Conservation (phyloP, 1,284 basidiomycete species). For the Cutaneotrichosporon arboriforme region DNA sequence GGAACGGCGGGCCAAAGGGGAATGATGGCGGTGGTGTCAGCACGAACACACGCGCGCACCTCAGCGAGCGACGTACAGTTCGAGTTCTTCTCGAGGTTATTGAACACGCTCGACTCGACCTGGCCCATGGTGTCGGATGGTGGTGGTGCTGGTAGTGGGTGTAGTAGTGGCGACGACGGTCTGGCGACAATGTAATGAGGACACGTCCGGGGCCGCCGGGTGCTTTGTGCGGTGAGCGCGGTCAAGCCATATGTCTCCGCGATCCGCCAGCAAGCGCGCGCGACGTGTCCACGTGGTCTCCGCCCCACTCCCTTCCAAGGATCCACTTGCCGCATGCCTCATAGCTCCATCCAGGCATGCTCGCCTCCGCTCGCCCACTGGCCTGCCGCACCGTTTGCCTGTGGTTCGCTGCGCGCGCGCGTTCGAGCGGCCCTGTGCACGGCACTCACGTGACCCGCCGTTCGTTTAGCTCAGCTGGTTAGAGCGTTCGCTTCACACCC, state of each 20-base stretch:
- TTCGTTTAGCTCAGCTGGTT: constrained; percentile 7
- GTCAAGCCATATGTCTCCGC: not conserved
- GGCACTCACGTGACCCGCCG: not conserved
- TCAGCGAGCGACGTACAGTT: constrained; percentile 43
- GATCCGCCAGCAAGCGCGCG: too few species aligned
- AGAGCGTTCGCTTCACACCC: constrained; percentile 6
- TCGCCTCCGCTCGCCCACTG: too few species aligned
- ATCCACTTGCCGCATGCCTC: not conserved
- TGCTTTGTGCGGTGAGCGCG: not conserved
- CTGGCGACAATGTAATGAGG: not conserved
- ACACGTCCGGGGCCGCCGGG: not conserved
- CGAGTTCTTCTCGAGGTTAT: constrained; percentile 47
- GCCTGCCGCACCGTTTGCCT: too few species aligned
- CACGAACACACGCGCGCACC: too few species aligned
- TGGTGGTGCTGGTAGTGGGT: not conserved
- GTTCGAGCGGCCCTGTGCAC: too few species aligned
- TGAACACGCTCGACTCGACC: constrained; percentile 47
- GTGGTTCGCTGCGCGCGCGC: too few species aligned
- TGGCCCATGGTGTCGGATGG: constrained; percentile 41
- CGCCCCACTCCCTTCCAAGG: not conserved
- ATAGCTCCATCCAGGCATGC: too few species aligned
- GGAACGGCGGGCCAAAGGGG: too few species aligned
- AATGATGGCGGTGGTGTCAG: too few species aligned
- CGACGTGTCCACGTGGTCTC: not conserved
- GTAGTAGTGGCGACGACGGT: not conserved